Evolutionary conservation across 2,329 filamentous ascomycete species (phyloP), one percentile per base, ranked within the genome.

Genomic region (Capronia coronata): DNA sequence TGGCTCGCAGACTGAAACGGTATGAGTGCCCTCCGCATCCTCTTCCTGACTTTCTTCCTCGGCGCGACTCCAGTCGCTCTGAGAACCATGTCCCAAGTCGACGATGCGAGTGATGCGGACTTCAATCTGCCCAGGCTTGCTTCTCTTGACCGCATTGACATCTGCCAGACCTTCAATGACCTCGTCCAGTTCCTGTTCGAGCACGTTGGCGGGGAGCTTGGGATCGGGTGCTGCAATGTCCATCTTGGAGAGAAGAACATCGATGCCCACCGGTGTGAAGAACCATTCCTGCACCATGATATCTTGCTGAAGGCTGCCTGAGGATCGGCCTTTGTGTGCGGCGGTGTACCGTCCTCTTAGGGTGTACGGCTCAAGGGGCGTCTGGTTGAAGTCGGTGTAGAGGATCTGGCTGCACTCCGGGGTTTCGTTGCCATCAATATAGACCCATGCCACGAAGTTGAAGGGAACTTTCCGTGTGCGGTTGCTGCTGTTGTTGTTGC

Each of bases 201-300:
- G 30, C 8, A 34, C 25, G 6, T 35, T 50, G 7, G 38, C 21
- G n/a, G 41, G 39, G 11, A 35, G 38, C 14, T 49, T 29, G 21
- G 43, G 27, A 13, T 50, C 46, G 1, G 27, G 16, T 10, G 25
- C 21, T 2, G 37, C 40, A 29, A 55, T 42, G 30, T 42, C 40
- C 46, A 51, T 43, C 9, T 49, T 30, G n/a, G 42, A 30, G 13
- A 55, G 34, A 29, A 52, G 27, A 8, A 48, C 49, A 37, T 55
- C 52, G 30, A 55, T 52, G 16, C 50, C 50, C 34, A 37, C 48
- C n/a, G 44, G 25, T 13, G 46, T 43, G 19, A 54, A 50, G 4
- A 49, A 23, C 51, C 51, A 53, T 16, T 38, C 40, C 19, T 32
- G 21, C 13, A 43, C 13, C 14, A 19, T 19, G 34, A 37, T 14